Base-by-base conservation (phyloP, 2,329 filamentous ascomycete genomes). In the Stachybotrys chlorohalonatus region DNA sequence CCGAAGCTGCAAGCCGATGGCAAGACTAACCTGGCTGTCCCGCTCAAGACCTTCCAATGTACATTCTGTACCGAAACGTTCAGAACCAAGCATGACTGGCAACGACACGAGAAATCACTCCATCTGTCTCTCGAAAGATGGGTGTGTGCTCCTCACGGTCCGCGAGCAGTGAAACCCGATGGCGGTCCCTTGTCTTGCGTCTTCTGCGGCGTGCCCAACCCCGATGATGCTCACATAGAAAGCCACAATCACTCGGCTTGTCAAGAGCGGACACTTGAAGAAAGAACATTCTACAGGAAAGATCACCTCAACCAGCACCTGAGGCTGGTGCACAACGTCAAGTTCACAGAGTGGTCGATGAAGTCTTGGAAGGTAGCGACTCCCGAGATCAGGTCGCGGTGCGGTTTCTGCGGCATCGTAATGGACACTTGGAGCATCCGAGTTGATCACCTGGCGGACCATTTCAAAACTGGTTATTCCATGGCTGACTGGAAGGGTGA, bases 401-500 rank as follows among this genome's bases (percentile, higher is more conserved):
- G 83, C 62, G 83, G 83, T 72, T 86, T 86, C 73, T 86, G 83
- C 62, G 80, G 80, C 52, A 76, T 80, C 54, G 72, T 82, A 13
- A 78, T 85, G 73, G 79, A 82, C 60, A 82, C 77, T 49, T 86
- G 83, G 83, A 76, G 75, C 9, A 73, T 77, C 54, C 74, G 83
- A 63, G 74, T 80, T 15, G 83, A 86, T 61, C 83, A 86, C 63
- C 69, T 86, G 46, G 83, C 83, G n/a, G 81, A 85, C 59, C 83
- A 86, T 67, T 86, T 85, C 73, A 85, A 84, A 69, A 79, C 75
- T 31, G 82, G 83, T 70, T 80, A 78, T 59, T 82, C 79, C 62
- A 86, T 86, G 83, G 80, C 79, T 58, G 81, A 85, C 67, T 86
- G 83, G 83, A 83, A 84, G 74, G 83, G 83, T 72, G 83, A 84